Percentiles rank a stretch among this genome's conserved stretches.
Evolutionary conservation across 805 yeast genomes (phyloP).

Genomic region (Candida montana): DNA sequence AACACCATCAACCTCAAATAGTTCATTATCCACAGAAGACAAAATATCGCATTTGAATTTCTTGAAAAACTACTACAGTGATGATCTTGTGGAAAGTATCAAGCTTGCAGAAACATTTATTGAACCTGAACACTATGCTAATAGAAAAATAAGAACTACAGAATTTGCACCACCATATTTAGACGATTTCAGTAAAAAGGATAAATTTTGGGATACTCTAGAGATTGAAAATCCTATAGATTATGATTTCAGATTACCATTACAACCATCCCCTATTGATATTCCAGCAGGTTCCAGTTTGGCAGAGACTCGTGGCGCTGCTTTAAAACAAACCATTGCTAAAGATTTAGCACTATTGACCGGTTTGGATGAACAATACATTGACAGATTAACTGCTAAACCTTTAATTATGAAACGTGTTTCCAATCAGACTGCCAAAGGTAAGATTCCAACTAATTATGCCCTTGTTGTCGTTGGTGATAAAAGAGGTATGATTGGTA

Average conservation of each 20-base stretch:
- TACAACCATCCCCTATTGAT: constrained; percentile 51
- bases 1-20: neutral
- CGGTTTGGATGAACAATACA: constrained; percentile 58
- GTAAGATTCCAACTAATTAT: constrained; percentile 78
- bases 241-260: constrained; percentile 44
- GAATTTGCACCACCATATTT: constrained; percentile 64
- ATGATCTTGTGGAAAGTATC: constrained; percentile 75
- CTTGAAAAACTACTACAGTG: constrained; percentile 72
- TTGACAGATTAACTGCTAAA: constrained; percentile 55
- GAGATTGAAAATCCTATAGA: constrained; percentile 46
- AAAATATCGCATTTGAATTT: constrained; percentile 28
- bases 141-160: constrained; percentile 34
- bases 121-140: constrained; percentile 54
- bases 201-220: constrained; percentile 71
- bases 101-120: constrained; percentile 73
- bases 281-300: constrained; percentile 45
- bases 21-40: constrained; percentile 8
- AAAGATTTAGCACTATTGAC: constrained; percentile 56
- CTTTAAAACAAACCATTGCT: constrained; percentile 32
- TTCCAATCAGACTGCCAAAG: constrained; percentile 87
- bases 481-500: constrained; percentile 86
- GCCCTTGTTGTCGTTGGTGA: constrained; percentile 90
- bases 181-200: constrained; percentile 66
- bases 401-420: constrained; percentile 75
- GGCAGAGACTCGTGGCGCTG: constrained; percentile 20